Base-by-base conservation (phyloP, 768 basidiomycete genomes). In the Paxillus rubicundulus region DNA sequence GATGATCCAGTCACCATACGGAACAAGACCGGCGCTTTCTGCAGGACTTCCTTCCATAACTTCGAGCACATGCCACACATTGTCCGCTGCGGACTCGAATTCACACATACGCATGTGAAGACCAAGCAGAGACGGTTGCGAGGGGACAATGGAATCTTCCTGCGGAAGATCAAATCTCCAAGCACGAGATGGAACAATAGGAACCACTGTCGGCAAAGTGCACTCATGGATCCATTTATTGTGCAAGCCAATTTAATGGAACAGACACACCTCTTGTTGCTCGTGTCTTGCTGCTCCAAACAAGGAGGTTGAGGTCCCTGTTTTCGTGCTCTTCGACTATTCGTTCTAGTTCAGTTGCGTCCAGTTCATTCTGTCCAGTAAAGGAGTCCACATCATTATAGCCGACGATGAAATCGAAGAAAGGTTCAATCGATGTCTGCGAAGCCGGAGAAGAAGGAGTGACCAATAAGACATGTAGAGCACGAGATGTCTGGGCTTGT, bases 31-130 rank as follows among this genome's bases (percentile, higher is more conserved):
- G 6, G 94, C 93, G 62, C 88, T 91, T 74, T 98, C 95, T 9
- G 96, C 97, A 6, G 97, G 97, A 56, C 88, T 91, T 18, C 93
- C 96, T 69, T 99, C 96, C 37, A 96, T 73, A 13, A 99, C 93
- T 65, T 99, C 97, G 42, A 99, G 77, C 37, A 99, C 93, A 70
- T 98, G 97, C 95, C 97, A 99, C 5, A 99, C 94, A 57, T 89
- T 92, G 64, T 98, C 93, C 17, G 91, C 75, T 14, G 96, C 89
- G 46, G 82, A 77, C 61, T 91, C 87, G 4, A 96, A 94, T 66
- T 90, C 83, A 65, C 97, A 99, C 65, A 98, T 81, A 18, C 96
- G 82, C 82, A 98, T 86, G 63, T 89, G 93, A 7, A 99, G 77
- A 1, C 97, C 97, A 21, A 99, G 78, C n/a, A 98, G 70, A 9